phyloP scores from a whole-genome alignment of 768 basidiomycete species.

The Boletus rex-veris region DNA sequence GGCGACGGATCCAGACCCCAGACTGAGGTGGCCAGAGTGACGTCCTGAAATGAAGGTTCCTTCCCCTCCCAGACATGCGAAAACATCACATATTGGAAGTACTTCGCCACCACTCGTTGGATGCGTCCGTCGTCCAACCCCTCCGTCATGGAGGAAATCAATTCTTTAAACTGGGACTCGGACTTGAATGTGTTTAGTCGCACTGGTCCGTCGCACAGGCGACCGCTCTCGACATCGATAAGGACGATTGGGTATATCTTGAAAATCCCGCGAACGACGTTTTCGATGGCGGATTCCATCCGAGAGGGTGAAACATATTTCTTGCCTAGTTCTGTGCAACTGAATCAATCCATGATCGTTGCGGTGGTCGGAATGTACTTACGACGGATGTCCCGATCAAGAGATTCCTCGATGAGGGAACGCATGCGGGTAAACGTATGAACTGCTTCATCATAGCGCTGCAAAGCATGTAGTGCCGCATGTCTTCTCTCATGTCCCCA shows the following conservation, averaged over 20 bases:
- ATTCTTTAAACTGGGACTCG: neutral
- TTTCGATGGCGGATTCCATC: neutral
- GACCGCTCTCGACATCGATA: neutral
- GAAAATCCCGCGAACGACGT: neutral
- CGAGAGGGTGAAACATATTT: neutral
- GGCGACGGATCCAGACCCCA: neutral
- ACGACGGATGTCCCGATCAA: neutral
- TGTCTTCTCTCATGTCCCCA: neutral
- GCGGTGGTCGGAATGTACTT: neutral
- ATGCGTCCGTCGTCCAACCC: neutral
- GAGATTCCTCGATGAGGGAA: neutral
- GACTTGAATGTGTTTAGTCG: neutral
- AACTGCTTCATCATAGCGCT: neutral
- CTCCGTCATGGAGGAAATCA: neutral
- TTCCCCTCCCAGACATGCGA: neutral
- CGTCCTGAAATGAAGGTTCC: neutral
- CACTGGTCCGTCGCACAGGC: neutral
- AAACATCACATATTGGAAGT: neutral
- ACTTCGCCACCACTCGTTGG: neutral
- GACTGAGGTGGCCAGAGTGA: neutral
- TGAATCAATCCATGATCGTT: neutral
- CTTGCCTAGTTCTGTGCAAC: neutral
- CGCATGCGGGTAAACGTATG: neutral
- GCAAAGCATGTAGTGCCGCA: neutral
- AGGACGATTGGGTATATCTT: neutral